These are phyloP conservation scores for Melaleuca alternifolia DNA, from an alignment of 345 rosid species.

Conservation along the genomic window DNA sequence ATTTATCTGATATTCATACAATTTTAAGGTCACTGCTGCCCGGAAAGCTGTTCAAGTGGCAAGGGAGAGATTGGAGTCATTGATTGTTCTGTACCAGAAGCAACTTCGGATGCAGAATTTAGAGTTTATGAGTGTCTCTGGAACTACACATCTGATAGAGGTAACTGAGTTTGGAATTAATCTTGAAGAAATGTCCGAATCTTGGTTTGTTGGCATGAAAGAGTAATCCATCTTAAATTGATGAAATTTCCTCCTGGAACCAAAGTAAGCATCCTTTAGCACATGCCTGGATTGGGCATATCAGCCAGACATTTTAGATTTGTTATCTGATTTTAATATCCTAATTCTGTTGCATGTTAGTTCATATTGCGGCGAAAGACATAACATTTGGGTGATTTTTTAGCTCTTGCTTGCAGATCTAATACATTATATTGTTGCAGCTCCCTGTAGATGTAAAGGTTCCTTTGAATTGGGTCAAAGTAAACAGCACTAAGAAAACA, in stretches of 20 bases:
- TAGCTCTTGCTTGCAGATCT: not conserved
- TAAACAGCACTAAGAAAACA: constrained; percentile 77
- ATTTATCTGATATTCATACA: not conserved
- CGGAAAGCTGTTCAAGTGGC: constrained; percentile 51
- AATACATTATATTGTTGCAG: constrained; percentile 22
- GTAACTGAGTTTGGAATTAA: constrained; percentile 8
- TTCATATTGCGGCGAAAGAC: not conserved
- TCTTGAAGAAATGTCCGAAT: not conserved
- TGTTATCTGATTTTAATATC: not conserved
- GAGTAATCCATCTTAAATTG: not conserved
- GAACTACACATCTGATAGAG: constrained; percentile 64
- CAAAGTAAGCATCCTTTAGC: not conserved
- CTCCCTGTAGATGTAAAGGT: constrained; percentile 59
- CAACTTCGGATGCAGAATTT: constrained; percentile 36
- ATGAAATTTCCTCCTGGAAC: not conserved
- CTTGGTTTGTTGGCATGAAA: not conserved
- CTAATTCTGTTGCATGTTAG: not conserved
- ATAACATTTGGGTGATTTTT: not conserved
- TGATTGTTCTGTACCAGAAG: constrained; percentile 34
- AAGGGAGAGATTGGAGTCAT: constrained; percentile 45
- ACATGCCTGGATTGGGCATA: not conserved
- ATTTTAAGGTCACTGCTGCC: constrained; percentile 55
- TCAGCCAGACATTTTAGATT: not conserved
- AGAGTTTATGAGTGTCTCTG: constrained; percentile 51
- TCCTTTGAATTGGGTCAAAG: constrained; percentile 72